These are phyloP conservation scores for Xenoacremonium recifei DNA, from an alignment of 2,329 filamentous ascomycete species.

Conservation along the genomic window DNA sequence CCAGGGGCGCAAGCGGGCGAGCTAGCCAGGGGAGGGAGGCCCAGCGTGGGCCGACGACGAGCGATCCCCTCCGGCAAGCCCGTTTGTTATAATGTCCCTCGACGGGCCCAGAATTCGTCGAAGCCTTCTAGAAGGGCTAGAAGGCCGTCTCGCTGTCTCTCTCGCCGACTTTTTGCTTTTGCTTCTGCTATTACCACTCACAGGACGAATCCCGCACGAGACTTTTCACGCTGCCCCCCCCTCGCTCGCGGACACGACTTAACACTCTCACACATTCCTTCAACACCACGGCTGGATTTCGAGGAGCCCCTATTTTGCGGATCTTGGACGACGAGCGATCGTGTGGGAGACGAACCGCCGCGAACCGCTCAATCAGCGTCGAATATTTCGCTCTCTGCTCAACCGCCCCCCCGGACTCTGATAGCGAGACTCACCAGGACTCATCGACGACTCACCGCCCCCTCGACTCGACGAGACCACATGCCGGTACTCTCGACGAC, in stretches of 20 bases:
- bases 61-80: slow-evolving; percentile 28
- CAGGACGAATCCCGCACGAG: no score
- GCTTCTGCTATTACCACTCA: slow-evolving; percentile 9
- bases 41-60: slow-evolving; percentile 23
- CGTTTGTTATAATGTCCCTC: slow-evolving; percentile 30
- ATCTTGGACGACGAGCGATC: no score
- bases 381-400: no score
- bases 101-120: slow-evolving; percentile 22
- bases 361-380: slow-evolving; percentile 3
- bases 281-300: no score
- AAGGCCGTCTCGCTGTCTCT: slow-evolving; percentile 1
- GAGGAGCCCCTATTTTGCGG: no score
- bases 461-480: slow-evolving; percentile 4
- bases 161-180: slow-evolving; percentile 4
- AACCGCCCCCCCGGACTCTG: no score
- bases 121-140: slow-evolving; percentile 32
- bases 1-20: slow-evolving; percentile 14
- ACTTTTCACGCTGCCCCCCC: no score
- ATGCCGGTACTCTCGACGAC: slow-evolving; percentile 16
- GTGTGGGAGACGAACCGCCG: no score
- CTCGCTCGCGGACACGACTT: no score
- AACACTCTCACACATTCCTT: no score
- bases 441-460: no score
- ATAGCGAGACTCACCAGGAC: no score
- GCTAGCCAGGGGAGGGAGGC: slow-evolving; percentile 22